Evolutionary conservation across 495 filamentous ascomycete genomes (phyloP).

Genomic region (Aspergillus biplanus): DNA sequence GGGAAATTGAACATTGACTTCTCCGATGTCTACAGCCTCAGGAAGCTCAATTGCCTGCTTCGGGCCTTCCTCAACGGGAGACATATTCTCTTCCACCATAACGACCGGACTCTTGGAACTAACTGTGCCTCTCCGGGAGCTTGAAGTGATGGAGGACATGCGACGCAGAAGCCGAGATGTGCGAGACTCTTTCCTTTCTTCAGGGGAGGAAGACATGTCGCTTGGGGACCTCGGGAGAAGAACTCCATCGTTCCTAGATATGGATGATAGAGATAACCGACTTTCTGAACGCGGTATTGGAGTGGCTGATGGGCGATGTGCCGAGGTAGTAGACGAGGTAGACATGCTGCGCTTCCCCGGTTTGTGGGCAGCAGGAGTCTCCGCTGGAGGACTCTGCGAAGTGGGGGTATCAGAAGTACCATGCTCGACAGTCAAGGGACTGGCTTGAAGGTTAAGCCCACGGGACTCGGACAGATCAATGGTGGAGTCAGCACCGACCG

Average conservation of each 20-base stretch:
- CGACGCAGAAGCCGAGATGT: constrained; percentile 78
- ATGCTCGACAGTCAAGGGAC: constrained; percentile 71
- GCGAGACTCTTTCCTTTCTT: constrained; percentile 69
- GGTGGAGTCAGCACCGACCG: constrained; percentile 34
- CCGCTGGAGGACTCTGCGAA: constrained; percentile 17
- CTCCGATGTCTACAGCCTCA: constrained; percentile 70
- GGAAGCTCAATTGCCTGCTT: constrained; percentile 35
- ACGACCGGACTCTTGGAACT: constrained; percentile 59
- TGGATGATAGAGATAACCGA: constrained; percentile 44
- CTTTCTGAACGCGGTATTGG: constrained; percentile 40
- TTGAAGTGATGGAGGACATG: constrained; percentile 70
- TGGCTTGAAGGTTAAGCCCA: constrained; percentile 68
- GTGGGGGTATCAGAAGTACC: constrained; percentile 48
- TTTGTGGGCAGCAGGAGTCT: constrained; percentile 20
- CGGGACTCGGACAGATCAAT: constrained; percentile 49
- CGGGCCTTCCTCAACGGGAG: constrained; percentile 39
- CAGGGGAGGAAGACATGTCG: constrained; percentile 43
- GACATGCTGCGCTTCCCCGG: constrained; percentile 39
- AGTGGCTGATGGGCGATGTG: constrained; percentile 23
- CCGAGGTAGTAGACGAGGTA: constrained; percentile 40
- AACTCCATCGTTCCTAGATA: constrained; percentile 38
- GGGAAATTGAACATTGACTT: constrained; percentile 92
- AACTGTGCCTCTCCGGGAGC: constrained; percentile 62
- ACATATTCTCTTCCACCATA: constrained; percentile 61
- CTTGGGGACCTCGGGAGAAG: constrained; percentile 46